Conservation (phyloP, 2,329 filamentous ascomycete genomes). For the Trichoderma pleuroti region DNA sequence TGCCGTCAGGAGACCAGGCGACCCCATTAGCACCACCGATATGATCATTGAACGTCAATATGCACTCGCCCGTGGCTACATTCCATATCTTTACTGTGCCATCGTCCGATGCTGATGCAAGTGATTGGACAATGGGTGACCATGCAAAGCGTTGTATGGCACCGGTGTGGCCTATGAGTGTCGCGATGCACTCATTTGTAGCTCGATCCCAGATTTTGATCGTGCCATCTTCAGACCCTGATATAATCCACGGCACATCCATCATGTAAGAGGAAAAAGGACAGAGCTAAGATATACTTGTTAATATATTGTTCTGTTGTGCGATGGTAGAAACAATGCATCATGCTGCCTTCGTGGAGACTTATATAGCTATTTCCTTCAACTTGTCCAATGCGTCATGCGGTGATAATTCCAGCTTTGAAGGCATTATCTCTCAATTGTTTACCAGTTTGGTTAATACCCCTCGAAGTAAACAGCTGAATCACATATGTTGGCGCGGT, state of each 20-base stretch:
- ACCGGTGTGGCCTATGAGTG: neutral
- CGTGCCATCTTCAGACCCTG: neutral
- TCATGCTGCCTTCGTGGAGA: neutral
- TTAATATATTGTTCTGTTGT: neutral
- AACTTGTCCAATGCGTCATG: neutral
- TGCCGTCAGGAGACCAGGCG: neutral
- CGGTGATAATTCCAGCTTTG: neutral
- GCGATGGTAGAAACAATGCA: neutral
- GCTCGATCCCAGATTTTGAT: neutral
- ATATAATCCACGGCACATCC: neutral
- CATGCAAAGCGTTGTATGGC: neutral
- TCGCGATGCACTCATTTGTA: neutral
- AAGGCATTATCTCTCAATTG: neutral
- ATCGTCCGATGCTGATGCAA: neutral
- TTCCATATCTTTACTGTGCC: neutral
- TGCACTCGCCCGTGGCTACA: neutral
- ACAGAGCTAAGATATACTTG: neutral
- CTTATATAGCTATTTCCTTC: neutral
- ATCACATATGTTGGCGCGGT: neutral
- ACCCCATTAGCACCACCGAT: neutral
- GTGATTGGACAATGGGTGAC: neutral
- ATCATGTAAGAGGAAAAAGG: neutral
- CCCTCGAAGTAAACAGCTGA: neutral
- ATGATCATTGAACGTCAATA: neutral
- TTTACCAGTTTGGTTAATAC: neutral